phyloP scores from a whole-genome alignment of 2,329 filamentous ascomycete species.

The Aspergillus phoenicis region DNA sequence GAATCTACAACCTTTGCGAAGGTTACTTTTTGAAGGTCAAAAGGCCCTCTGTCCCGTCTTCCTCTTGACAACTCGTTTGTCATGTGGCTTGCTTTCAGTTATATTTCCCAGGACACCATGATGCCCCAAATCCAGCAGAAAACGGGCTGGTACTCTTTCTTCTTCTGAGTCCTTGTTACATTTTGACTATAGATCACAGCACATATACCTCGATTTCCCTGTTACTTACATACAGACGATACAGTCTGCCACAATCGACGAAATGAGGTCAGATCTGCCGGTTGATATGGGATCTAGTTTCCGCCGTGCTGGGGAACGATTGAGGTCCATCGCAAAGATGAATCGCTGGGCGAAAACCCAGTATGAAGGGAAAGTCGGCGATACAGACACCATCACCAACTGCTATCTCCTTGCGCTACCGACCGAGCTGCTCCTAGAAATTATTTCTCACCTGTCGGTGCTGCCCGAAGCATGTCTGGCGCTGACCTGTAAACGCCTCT shows the following conservation, averaged over 20 bases:
- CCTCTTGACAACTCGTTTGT: constrained; percentile 21
- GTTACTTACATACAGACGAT: constrained; percentile 6
- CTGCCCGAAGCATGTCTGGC: constrained; percentile 41
- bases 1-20: constrained; percentile 14
- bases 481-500: constrained; percentile 43
- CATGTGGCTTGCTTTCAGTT: constrained; percentile 28
- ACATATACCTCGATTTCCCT: constrained; percentile 14
- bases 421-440: constrained; percentile 42
- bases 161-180: constrained; percentile 19
- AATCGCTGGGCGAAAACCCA: constrained; percentile 29
- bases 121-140: constrained; percentile 20
- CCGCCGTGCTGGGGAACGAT: constrained; percentile 32
- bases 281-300: constrained; percentile 33
- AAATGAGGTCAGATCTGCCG: constrained; percentile 17
- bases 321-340: constrained; percentile 35
- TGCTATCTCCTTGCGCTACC: constrained; percentile 42
- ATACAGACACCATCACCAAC: constrained; percentile 22
- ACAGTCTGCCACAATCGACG: constrained; percentile 18
- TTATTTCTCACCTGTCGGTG: constrained; percentile 38
- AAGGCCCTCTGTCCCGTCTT: constrained; percentile 23
- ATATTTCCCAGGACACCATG: constrained; percentile 30
- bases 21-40: constrained; percentile 34
- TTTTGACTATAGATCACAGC: constrained; percentile 11
- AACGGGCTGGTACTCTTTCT: constrained; percentile 16
- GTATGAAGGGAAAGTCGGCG: constrained; percentile 15